phyloP scores from a whole-genome alignment of 805 yeast species.

The Saitoella complicata region DNA sequence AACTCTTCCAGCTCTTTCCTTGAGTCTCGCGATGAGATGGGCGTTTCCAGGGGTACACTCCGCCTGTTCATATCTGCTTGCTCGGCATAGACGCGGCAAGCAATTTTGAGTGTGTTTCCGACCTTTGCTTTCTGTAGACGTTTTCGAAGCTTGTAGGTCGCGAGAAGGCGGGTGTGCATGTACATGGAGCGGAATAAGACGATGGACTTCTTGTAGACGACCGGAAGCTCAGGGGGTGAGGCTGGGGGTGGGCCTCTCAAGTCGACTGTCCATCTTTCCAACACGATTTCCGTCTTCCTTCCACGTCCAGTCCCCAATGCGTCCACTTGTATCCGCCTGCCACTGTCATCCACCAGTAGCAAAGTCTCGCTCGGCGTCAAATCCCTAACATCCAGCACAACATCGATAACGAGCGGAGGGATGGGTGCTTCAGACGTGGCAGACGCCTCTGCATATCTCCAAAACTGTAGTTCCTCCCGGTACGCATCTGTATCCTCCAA shows the following conservation, averaged over 20 bases:
- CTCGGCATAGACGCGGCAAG: slow-evolving; percentile 25
- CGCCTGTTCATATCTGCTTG: slow-evolving; percentile 33
- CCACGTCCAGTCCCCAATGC: slow-evolving; percentile 42
- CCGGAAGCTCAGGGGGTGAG: slow-evolving; percentile 36
- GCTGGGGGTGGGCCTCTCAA: slow-evolving; percentile 31
- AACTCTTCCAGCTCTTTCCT: slow-evolving; percentile 30
- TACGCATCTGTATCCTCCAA: slow-evolving; percentile 23
- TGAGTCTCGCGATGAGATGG: slow-evolving; percentile 54
- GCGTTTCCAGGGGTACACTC: slow-evolving; percentile 45
- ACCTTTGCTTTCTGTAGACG: slow-evolving; percentile 25
- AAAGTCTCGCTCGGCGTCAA: slow-evolving; percentile 42
- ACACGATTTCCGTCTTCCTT: slow-evolving; percentile 47
- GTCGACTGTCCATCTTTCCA: slow-evolving; percentile 88
- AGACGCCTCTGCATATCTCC: slow-evolving; percentile 29
- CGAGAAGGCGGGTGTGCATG: slow-evolving; percentile 50
- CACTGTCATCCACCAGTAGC: slow-evolving; percentile 39
- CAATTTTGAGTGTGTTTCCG: background rate
- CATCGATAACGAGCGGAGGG: slow-evolving; percentile 78
- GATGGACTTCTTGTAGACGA: slow-evolving; percentile 57
- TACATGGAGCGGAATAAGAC: slow-evolving; percentile 59
- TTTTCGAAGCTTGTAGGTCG: slow-evolving; percentile 46
- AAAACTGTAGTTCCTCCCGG: slow-evolving; percentile 44
- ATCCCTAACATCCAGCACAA: slow-evolving; percentile 51
- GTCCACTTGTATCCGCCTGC: slow-evolving; percentile 29
- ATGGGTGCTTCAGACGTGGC: slow-evolving; percentile 15